phyloP scores from a whole-genome alignment of 176 grass and related monocot species.

The Oryza nivara region DNA sequence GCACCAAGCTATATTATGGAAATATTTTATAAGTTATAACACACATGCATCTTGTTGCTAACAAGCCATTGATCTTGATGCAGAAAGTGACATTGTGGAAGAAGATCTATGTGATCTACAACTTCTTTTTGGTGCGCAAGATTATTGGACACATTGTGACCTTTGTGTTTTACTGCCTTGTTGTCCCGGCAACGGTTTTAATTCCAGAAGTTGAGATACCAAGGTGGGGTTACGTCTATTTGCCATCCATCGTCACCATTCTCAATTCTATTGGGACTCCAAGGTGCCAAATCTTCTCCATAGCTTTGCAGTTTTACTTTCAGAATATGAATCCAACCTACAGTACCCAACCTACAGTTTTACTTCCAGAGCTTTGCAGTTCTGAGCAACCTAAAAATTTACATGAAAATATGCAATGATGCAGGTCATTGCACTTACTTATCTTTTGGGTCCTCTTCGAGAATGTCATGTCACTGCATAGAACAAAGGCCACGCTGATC shows the following conservation, averaged over 20 bases:
- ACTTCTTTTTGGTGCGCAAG: constrained; percentile 80
- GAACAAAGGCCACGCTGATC: constrained; percentile 79
- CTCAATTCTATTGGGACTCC: constrained; percentile 72
- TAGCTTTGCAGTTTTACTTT: background rate
- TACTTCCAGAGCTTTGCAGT: background rate
- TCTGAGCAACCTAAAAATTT: background rate
- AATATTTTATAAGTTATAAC: background rate
- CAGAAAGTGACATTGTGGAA: constrained; percentile 82
- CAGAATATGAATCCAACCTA: background rate
- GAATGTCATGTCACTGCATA: constrained; percentile 93
- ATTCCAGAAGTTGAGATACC: constrained; percentile 80
- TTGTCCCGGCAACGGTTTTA: constrained; percentile 67
- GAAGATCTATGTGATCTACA: constrained; percentile 84
- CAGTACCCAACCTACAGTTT: background rate
- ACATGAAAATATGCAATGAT: constrained; percentile 25
- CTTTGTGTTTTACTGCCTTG: constrained; percentile 81
- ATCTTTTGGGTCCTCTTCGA: constrained; percentile 86
- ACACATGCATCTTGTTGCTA: background rate
- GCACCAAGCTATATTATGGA: background rate
- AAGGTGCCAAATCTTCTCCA: constrained; percentile 51
- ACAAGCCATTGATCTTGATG: constrained; percentile 34
- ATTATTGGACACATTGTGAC: constrained; percentile 77
- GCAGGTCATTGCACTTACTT: constrained; percentile 75
- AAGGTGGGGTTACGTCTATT: constrained; percentile 76
- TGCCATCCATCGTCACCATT: constrained; percentile 69